Evolutionary conservation across 305 asterid genomes (phyloP).

Genomic region (Fraxinus platypoda): DNA sequence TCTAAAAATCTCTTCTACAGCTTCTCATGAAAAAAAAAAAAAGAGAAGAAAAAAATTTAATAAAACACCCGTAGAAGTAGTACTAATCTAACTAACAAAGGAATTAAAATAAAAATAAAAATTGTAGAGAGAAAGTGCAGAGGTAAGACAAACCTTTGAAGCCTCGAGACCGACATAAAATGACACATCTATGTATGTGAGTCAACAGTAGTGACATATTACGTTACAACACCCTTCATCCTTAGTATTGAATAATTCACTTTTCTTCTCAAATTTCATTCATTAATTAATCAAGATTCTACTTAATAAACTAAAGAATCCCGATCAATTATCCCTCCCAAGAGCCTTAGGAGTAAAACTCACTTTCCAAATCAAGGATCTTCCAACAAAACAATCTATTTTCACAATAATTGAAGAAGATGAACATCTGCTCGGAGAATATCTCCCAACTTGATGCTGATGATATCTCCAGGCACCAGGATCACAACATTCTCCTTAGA

Average conservation of each 20-base stretch:
- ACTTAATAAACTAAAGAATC: background rate
- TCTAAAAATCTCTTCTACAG: conserved; percentile 41
- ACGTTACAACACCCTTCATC: conserved; percentile 50
- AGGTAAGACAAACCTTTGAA: conserved; percentile 64
- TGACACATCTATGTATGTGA: conserved; percentile 49
- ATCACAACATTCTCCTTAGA: no score
- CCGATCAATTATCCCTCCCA: background rate
- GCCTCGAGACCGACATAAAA: conserved; percentile 95
- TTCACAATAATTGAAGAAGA: background rate
- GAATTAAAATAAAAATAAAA: background rate
- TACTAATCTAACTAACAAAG: background rate
- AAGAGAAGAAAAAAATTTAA: background rate
- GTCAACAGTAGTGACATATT: conserved; percentile 51
- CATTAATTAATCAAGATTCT: background rate
- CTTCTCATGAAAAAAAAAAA: conserved; percentile 9
- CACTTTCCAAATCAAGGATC: conserved; percentile 21
- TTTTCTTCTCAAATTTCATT: background rate
- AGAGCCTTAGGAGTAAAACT: conserved; percentile 20
- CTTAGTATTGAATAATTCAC: background rate
- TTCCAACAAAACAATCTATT: conserved; percentile 14
- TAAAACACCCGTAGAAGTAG: conserved; percentile 13
- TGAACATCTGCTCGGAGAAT: no score
- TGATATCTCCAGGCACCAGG: no score
- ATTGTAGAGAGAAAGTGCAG: background rate
- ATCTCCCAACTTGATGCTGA: no score